phyloP scores from a whole-genome alignment of 768 basidiomycete genomes.

The Lentinula boryana region DNA sequence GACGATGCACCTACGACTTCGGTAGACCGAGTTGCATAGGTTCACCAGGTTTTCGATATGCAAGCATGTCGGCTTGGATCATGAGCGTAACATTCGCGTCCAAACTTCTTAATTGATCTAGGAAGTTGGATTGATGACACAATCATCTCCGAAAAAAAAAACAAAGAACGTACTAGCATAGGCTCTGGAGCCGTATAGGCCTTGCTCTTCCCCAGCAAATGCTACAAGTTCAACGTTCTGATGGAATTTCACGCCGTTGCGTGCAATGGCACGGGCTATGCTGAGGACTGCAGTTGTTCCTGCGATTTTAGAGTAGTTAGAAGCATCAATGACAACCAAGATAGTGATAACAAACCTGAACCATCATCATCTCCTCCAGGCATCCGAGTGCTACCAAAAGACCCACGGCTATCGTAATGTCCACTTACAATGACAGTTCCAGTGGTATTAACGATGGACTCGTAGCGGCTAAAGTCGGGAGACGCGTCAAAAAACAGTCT shows the following conservation, averaged over 20 bases:
- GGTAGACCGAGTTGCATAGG: conserved; percentile 83
- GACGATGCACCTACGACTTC: conserved; percentile 38
- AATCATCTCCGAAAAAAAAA: neutral
- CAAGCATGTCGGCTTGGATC: conserved; percentile 92
- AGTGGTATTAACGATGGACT: conserved; percentile 45
- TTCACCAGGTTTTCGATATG: conserved; percentile 73
- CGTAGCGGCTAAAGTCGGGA: conserved; percentile 44
- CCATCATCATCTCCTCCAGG: conserved; percentile 53
- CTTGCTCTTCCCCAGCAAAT: conserved; percentile 93
- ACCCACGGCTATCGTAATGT: conserved; percentile 90
- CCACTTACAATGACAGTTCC: conserved; percentile 72
- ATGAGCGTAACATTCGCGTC: conserved; percentile 72
- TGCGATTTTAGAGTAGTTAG: conserved; percentile 36
- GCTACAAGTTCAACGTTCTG: conserved; percentile 75
- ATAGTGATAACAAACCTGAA: conserved; percentile 25
- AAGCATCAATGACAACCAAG: neutral
- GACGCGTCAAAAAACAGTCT: neutral
- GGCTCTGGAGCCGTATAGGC: conserved; percentile 68
- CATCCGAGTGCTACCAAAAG: conserved; percentile 70
- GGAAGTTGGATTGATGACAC: neutral
- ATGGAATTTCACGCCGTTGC: conserved; percentile 62
- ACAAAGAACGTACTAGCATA: conserved; percentile 64
- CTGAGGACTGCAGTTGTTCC: conserved; percentile 63
- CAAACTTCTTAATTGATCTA: conserved; percentile 52
- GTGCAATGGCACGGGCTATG: conserved; percentile 71